Evolutionary conservation across 2,329 filamentous ascomycete genomes (phyloP), one percentile per base, ranked within the genome.

Genomic region (Dactylella cylindrospora): DNA sequence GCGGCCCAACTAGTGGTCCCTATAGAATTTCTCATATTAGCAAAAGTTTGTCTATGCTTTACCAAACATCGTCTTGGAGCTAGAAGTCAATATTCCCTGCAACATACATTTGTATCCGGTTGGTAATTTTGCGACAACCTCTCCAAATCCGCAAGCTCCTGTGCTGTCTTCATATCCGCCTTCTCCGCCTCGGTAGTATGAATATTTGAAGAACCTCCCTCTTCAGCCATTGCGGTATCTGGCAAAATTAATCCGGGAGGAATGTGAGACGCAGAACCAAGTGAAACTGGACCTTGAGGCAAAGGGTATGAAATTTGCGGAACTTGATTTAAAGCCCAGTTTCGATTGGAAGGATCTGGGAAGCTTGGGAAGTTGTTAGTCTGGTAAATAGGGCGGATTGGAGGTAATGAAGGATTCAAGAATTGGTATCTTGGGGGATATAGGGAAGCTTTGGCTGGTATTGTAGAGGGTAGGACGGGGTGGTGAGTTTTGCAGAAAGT

Each of bases 1-100:
- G 88, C 64, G 85, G 80, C 69, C 89, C 87, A 66, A 97, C 86
- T 43, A 90, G 78, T 64, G 88, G 87, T 52, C 89, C 90, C 91
- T 96, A 70, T 66, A 50, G 41, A 38, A 4, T 31, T 6, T 31
- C 3, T 25, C 13, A 29, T 45, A 17, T 22, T 45, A n/a, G 17
- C 13, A 40, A 25, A 7, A 35, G 32, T n/a, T 7, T n/a, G n/a
- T n/a, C n/a, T n/a, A n/a, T n/a, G n/a, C n/a, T n/a, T n/a, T n/a
- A n/a, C n/a, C n/a, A 40, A 13, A 31, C 28, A 31, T n/a, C 28
- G 9, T n/a, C n/a, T n/a, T 9, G 28, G 17, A 19, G 9, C 8
- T 8, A 17, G 15, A 45, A 25, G 10, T 8, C 9, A 22, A 28
- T 19, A 19, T 10, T 20, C 9, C 23, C 40, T 10, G 23, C 26